Evolutionary conservation across 768 basidiomycete species (phyloP).

Genomic region (Rhizopogon roseolus): DNA sequence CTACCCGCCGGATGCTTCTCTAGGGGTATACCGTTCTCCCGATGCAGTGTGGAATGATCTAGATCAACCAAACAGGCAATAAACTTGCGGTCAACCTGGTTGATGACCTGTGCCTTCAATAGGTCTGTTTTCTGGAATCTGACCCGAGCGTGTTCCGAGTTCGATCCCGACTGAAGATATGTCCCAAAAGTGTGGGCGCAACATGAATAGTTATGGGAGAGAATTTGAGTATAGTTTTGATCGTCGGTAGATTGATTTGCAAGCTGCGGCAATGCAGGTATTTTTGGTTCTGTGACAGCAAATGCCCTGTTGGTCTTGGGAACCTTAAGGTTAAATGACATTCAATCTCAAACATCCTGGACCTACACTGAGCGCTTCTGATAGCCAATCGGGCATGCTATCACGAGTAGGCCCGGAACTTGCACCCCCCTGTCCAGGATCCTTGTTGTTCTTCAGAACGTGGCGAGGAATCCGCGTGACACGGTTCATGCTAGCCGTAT

Average conservation of each 20-base stretch:
- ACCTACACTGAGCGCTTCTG: constrained; percentile 51
- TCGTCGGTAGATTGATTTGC: constrained; percentile 8
- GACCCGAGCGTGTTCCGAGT: constrained; percentile 17
- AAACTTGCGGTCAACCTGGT: constrained; percentile 90
- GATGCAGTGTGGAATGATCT: constrained; percentile 11
- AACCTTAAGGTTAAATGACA: constrained; percentile 6
- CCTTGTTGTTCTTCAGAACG: neutral
- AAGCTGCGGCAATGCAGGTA: constrained; percentile 30
- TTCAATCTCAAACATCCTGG: constrained; percentile 8
- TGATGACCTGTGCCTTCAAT: constrained; percentile 52
- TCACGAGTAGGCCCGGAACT: constrained; percentile 8
- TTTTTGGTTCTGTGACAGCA: constrained; percentile 39
- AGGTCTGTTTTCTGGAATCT: constrained; percentile 54
- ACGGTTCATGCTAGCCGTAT: constrained; percentile 7
- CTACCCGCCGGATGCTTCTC: constrained; percentile 13
- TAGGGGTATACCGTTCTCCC: constrained; percentile 9
- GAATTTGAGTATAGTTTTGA: constrained; percentile 2
- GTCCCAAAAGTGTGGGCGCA: constrained; percentile 10
- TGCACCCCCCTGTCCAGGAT: neutral
- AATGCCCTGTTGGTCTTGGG: constrained; percentile 56
- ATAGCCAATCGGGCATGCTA: constrained; percentile 59
- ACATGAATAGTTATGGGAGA: constrained; percentile 6
- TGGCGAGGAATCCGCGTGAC: constrained; percentile 9
- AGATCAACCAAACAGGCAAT: constrained; percentile 62
- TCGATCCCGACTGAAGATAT: constrained; percentile 10